phyloP scores from a whole-genome alignment of 495 filamentous ascomycete species.

The Xylaria acuta region DNA sequence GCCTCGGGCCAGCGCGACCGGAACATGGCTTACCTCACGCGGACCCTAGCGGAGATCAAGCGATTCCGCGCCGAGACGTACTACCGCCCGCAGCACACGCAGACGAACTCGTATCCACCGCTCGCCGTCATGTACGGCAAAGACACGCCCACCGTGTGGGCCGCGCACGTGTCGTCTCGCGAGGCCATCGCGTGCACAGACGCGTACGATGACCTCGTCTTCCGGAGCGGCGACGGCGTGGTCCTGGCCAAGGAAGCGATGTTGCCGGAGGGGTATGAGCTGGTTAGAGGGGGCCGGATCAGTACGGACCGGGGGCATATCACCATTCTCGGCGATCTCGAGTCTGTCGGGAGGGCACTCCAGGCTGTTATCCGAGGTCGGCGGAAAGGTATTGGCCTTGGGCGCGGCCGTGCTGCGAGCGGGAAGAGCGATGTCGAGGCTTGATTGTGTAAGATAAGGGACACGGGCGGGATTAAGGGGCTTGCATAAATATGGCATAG shows the following conservation, averaged over 20 bases:
- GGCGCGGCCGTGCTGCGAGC: slow-evolving; percentile 24
- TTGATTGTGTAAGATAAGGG: neutral
- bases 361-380: slow-evolving; percentile 69
- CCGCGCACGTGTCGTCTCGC: slow-evolving; percentile 69
- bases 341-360: slow-evolving; percentile 78
- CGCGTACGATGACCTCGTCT: slow-evolving; percentile 86
- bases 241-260: slow-evolving; percentile 85
- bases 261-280: slow-evolving; percentile 79
- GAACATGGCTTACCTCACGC: slow-evolving; percentile 73
- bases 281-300: slow-evolving; percentile 73
- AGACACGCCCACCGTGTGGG: slow-evolving; percentile 82
- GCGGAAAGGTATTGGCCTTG: slow-evolving; percentile 72
- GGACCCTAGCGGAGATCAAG: slow-evolving; percentile 73
- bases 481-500: neutral
- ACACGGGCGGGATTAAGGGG: neutral
- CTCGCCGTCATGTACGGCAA: slow-evolving; percentile 88
- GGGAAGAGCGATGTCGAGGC: neutral
- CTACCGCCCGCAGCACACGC: slow-evolving; percentile 64
- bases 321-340: slow-evolving; percentile 81
- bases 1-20: slow-evolving; percentile 53
- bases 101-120: slow-evolving; percentile 77
- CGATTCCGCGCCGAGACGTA: slow-evolving; percentile 76
- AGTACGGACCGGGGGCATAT: slow-evolving; percentile 87
- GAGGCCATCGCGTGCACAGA: slow-evolving; percentile 73
- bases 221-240: slow-evolving; percentile 88